Percentiles rank a stretch among this genome's conserved stretches.
These are phyloP conservation scores for Magnusiomyces sp. DNA, from an alignment of 1,139 yeast genomes.

Conservation along the genomic window DNA sequence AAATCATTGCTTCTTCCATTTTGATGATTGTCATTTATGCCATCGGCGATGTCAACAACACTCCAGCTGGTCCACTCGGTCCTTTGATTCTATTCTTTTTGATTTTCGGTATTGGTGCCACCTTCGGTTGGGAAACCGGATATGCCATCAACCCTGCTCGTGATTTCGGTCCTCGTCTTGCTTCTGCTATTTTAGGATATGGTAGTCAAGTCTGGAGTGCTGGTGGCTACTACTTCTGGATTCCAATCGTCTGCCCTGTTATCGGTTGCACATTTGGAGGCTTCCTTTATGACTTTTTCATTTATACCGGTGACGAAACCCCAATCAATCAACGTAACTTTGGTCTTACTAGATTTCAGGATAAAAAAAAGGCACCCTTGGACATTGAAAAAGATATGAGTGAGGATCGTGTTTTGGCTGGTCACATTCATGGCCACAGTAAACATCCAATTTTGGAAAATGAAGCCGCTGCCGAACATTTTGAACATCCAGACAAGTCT, in stretches of 20 bases:
- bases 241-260: conserved; percentile 41
- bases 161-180: conserved; percentile 45
- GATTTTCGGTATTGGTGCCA: conserved; percentile 38
- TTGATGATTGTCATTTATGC: conserved; percentile 40
- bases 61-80: conserved; percentile 38
- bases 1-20: conserved; percentile 37
- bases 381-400: conserved; percentile 3
- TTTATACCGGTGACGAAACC: conserved; percentile 43
- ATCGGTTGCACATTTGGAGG: conserved; percentile 41
- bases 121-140: conserved; percentile 44
- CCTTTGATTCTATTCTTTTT: conserved; percentile 39
- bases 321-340: conserved; percentile 38
- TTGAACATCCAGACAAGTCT: too few species aligned
- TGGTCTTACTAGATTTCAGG: conserved; percentile 13
- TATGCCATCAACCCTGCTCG: conserved; percentile 46
- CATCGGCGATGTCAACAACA: conserved; percentile 42
- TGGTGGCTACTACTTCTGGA: conserved; percentile 42
- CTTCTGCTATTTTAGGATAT: conserved; percentile 40
- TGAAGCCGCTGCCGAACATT: too few species aligned
- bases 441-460: conserved; percentile 10
- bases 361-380: too few species aligned
- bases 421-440: conserved; percentile 13
- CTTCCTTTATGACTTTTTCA: conserved; percentile 38
- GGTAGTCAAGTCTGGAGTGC: conserved; percentile 35
- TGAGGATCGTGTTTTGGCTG: conserved; percentile 12